phyloP scores from a whole-genome alignment of 306 rosid species.

The Prunus davidiana region DNA sequence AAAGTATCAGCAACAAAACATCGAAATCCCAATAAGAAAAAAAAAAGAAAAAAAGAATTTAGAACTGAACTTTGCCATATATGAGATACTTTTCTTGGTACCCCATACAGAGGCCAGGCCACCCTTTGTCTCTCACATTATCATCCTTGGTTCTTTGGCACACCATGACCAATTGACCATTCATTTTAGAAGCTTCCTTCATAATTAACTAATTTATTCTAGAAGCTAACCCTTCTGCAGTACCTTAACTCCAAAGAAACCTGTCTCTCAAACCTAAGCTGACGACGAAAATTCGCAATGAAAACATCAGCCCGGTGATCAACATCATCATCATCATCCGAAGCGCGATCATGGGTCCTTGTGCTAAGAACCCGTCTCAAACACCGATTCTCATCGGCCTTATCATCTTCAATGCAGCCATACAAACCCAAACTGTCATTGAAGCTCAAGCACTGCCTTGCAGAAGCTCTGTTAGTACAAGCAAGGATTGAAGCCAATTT shows the following conservation, averaged over 20 bases:
- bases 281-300: constrained; percentile 51
- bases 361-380: constrained; percentile 26
- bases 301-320: constrained; percentile 59
- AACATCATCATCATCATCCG: constrained; percentile 35
- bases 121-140: background rate
- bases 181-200: background rate
- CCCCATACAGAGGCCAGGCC: background rate
- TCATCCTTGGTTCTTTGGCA: background rate
- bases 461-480: constrained; percentile 9
- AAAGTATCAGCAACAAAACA: background rate
- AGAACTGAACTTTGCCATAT: background rate
- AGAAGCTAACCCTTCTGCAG: constrained; percentile 7
- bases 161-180: background rate
- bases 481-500: background rate
- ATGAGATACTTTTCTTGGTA: background rate
- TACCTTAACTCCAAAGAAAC: constrained; percentile 46
- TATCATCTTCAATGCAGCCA: constrained; percentile 39
- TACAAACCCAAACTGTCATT: constrained; percentile 15
- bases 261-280: constrained; percentile 45
- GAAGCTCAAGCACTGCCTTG: constrained; percentile 29
- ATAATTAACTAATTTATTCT: background rate
- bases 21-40: background rate
- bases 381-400: background rate
- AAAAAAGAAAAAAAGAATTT: background rate
- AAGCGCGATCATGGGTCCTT: background rate